Evolutionary conservation across 352 stramenopile species (phyloP).

Genomic region (Phytopythium litorale): DNA sequence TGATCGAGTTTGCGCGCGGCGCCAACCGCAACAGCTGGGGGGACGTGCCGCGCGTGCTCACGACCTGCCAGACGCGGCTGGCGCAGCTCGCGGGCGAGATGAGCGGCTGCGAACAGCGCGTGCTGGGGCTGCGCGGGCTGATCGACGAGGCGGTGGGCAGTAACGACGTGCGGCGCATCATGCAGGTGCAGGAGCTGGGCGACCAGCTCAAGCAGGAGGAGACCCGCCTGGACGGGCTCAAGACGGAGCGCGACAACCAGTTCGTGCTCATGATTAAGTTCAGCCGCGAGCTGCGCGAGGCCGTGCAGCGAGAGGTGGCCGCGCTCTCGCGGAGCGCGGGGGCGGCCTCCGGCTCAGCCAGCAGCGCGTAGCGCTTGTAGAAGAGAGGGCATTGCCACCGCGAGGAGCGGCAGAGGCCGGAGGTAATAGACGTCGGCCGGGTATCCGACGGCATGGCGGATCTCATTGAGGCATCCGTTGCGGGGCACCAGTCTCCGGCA

Average conservation of each 20-base stretch:
- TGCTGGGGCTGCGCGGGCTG: slow-evolving; percentile 23
- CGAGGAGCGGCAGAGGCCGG: too few species aligned
- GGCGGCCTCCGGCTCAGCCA: background rate
- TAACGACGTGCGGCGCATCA: slow-evolving; percentile 35
- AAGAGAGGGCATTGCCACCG: background rate
- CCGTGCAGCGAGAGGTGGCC: slow-evolving; percentile 7
- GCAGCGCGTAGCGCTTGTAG: background rate
- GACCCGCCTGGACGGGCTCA: slow-evolving; percentile 22
- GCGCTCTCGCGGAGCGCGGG: background rate
- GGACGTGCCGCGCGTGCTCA: slow-evolving; percentile 43
- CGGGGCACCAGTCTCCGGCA: too few species aligned
- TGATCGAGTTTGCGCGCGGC: slow-evolving; percentile 29
- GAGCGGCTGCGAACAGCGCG: slow-evolving; percentile 21
- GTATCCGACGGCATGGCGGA: too few species aligned
- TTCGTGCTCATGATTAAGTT: slow-evolving; percentile 71
- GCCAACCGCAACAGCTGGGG: slow-evolving; percentile 26
- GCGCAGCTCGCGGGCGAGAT: slow-evolving; percentile 29
- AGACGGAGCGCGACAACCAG: slow-evolving; percentile 43
- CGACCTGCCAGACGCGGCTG: slow-evolving; percentile 43
- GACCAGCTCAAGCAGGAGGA: slow-evolving; percentile 32
- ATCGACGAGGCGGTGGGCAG: slow-evolving; percentile 51
- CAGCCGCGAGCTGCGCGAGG: slow-evolving; percentile 31
- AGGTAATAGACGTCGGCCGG: background rate
- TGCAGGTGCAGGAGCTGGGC: slow-evolving; percentile 34
- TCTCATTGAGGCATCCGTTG: too few species aligned